phyloP scores from a whole-genome alignment of 164 flowering plant genomes.

The Brasenia schreberi region DNA sequence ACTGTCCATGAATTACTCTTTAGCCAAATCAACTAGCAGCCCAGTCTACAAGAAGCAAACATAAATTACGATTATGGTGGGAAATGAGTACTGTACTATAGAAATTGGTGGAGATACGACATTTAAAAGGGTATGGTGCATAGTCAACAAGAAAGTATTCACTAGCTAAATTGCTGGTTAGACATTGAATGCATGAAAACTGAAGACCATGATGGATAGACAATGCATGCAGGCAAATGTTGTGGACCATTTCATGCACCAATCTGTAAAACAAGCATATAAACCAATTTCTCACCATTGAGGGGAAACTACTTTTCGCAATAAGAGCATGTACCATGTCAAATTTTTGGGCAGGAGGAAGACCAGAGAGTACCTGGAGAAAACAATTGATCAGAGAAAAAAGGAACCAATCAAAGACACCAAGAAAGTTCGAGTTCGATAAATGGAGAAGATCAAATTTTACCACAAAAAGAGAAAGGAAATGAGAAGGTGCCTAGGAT shows the following conservation, averaged over 20 bases:
- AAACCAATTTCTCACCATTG: slow-evolving; percentile 50
- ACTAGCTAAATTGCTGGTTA: neutral
- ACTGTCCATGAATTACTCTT: slow-evolving; percentile 20
- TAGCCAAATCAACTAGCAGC: slow-evolving; percentile 52
- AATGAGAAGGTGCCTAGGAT: no score
- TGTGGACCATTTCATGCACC: neutral
- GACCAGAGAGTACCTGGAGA: slow-evolving; percentile 65
- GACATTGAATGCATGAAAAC: neutral
- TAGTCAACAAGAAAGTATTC: neutral
- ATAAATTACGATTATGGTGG: neutral
- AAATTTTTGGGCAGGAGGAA: slow-evolving; percentile 44
- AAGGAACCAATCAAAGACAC: neutral
- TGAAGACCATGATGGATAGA: neutral
- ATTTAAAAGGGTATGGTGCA: neutral
- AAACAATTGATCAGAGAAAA: neutral
- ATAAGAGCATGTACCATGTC: slow-evolving; percentile 60
- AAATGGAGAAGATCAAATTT: no score
- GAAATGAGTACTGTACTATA: neutral
- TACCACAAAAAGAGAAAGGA: no score
- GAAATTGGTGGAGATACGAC: no score
- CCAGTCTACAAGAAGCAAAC: slow-evolving; percentile 39
- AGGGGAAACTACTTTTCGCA: slow-evolving; percentile 33
- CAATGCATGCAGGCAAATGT: neutral
- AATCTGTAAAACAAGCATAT: neutral
- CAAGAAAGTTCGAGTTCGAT: neutral